These are phyloP conservation scores for Stevia rebaudiana DNA, from an alignment of 140 eudicot genomes.

Conservation along the genomic window DNA sequence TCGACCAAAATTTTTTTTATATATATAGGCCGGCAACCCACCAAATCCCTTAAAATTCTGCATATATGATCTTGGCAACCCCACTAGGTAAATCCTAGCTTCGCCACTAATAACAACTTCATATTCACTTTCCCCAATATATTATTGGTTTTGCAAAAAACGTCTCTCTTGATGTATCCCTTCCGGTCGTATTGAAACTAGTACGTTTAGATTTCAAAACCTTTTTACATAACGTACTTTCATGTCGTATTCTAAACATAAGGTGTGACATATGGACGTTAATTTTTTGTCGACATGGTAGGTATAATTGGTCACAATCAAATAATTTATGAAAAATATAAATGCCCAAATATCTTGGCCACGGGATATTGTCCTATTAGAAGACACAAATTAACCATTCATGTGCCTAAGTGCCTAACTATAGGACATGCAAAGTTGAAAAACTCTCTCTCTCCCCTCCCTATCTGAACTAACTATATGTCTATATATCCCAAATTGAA, in stretches of 20 bases:
- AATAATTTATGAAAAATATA: conserved; percentile 17
- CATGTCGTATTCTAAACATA: neutral
- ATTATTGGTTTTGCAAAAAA: too few species aligned
- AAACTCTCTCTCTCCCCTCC: neutral
- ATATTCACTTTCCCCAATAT: too few species aligned
- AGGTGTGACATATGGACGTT: neutral
- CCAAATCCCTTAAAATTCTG: too few species aligned
- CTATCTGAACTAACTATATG: too few species aligned
- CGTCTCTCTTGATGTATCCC: too few species aligned
- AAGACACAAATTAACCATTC: conserved; percentile 20
- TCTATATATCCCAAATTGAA: conserved; percentile 2
- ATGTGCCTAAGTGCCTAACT: conserved; percentile 27
- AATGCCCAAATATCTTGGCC: conserved; percentile 15
- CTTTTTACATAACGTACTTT: neutral
- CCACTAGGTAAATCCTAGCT: too few species aligned
- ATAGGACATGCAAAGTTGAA: neutral
- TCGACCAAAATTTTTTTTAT: too few species aligned
- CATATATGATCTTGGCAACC: too few species aligned
- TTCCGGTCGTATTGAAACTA: neutral
- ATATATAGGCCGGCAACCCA: too few species aligned
- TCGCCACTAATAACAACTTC: too few species aligned
- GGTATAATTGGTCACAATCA: conserved; percentile 1
- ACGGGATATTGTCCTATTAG: conserved; percentile 19
- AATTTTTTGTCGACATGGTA: neutral
- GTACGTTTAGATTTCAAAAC: neutral